Evolutionary conservation across 768 basidiomycete species (phyloP), one percentile per base, ranked within the genome.

Genomic region (Serendipita sp.): DNA sequence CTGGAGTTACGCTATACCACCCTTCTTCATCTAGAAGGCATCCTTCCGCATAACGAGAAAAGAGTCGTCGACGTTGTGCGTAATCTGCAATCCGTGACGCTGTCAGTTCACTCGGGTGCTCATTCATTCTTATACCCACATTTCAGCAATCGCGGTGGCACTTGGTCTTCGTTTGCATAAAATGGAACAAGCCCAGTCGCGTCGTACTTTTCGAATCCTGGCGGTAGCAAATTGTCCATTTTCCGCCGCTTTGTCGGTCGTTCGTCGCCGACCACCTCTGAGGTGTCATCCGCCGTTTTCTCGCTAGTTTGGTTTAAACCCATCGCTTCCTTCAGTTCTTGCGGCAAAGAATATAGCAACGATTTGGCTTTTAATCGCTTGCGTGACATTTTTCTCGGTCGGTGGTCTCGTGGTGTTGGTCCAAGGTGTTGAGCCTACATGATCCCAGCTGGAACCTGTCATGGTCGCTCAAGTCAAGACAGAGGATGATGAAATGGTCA

Each of bases 1-100:
- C 93, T 0, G 96, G 95, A 0, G 96, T 99, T 66, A 98, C 86
- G 67, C 89, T 92, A 75, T 88, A 98, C 95, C 94, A 97, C n/a
- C 95, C 95, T 72, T 95, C 91, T 68, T 89, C 84, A 68, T 98
- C 96, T 10, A 98, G 76, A 1, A 96, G 78, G 71, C 92, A 91
- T 0, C 93, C 92, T 16, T 83, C 74, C 30, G 85, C 81, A 69
- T 91, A 93, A 35, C 83, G 75, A 0, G 88, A 88, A 72, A 98
- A 92, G 68, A 83, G 85, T 0, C 91, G 83, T 64, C 82, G 79
- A 36, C 95, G 79, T 73, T 98, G 95, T 3, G 80, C 80, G 71
- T 88, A 97, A 73, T 97, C 94, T 98, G 70, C 7, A 41, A 13
- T 13, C 41, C 41, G 13, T 13, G 41, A 13, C 41, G 41, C 30